These are phyloP conservation scores for Fusarium tanahbumbuense DNA, from an alignment of 2,329 filamentous ascomycete species.

Conservation along the genomic window DNA sequence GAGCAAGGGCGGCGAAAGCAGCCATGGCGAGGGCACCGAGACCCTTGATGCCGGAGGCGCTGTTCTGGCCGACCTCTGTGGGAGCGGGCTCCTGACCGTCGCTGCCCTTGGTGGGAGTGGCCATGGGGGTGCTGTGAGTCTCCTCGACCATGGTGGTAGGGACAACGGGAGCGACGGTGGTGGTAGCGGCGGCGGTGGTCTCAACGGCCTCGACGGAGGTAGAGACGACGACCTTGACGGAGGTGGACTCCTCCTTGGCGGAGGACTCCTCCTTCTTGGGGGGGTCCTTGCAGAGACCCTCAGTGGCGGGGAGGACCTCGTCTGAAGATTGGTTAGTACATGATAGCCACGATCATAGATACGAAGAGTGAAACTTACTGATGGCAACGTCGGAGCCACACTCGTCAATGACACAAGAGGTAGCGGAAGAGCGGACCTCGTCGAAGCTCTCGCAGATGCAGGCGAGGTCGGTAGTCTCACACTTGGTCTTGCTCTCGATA, in stretches of 20 bases:
- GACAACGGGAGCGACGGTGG: constrained; percentile 22
- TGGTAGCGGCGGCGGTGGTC: constrained; percentile 14
- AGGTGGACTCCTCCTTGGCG: constrained; percentile 9
- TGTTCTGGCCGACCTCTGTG: constrained; percentile 43
- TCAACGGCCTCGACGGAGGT: constrained; percentile 8
- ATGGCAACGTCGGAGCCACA: constrained; percentile 54
- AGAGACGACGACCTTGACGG: constrained; percentile 17
- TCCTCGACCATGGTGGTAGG: constrained; percentile 26
- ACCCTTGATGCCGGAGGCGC: constrained; percentile 49
- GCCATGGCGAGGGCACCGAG: constrained; percentile 51
- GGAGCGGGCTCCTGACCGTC: constrained; percentile 21
- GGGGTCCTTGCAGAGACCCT: constrained; percentile 49
- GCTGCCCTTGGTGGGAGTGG: constrained; percentile 11
- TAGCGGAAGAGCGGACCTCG: constrained; percentile 49
- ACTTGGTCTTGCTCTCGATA: constrained; percentile 48
- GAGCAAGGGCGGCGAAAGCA: constrained; percentile 50
- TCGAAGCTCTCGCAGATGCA: constrained; percentile 53
- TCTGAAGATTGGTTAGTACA: constrained; percentile 46
- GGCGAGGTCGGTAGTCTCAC: constrained; percentile 49
- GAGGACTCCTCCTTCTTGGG: constrained; percentile 19
- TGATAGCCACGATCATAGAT: not conserved
- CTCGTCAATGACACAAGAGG: constrained; percentile 51
- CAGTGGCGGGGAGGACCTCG: constrained; percentile 54
- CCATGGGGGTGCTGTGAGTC: constrained; percentile 21
- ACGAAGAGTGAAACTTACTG: constrained; percentile 48